phyloP scores from a whole-genome alignment of 2,329 filamentous ascomycete species.

The Cercospora nicotianae region DNA sequence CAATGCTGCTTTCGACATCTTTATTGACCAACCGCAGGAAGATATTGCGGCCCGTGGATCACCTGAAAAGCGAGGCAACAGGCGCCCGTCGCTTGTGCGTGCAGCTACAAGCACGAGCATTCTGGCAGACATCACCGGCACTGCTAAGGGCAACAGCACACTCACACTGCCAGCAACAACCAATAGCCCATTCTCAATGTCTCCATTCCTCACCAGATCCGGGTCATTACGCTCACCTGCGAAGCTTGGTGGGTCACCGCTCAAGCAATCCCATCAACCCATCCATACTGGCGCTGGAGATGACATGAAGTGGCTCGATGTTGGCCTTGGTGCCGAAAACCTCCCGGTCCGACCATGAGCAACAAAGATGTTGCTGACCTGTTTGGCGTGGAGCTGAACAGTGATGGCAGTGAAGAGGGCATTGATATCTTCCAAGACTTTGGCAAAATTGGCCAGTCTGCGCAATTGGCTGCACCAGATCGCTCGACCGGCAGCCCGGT shows the following conservation, averaged over 20 bases:
- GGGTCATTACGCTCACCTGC: conserved; percentile 30
- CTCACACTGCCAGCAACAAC: conserved; percentile 29
- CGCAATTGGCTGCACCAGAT: conserved; percentile 28
- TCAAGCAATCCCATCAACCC: conserved; percentile 35
- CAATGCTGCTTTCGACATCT: conserved; percentile 59
- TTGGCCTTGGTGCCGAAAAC: conserved; percentile 29
- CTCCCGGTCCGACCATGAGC: conserved; percentile 19
- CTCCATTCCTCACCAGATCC: conserved; percentile 34
- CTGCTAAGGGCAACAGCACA: conserved; percentile 51
- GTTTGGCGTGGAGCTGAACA: conserved; percentile 56
- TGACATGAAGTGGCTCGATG: conserved; percentile 35
- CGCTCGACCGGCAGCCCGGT: conserved; percentile 38
- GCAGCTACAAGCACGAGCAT: conserved; percentile 62
- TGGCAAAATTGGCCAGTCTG: conserved; percentile 63
- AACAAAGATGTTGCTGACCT: conserved; percentile 55
- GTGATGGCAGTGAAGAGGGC: conserved; percentile 59
- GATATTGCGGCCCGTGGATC: conserved; percentile 58
- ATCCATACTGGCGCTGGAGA: conserved; percentile 13
- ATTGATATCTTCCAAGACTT: conserved; percentile 76
- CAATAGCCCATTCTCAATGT: conserved; percentile 35
- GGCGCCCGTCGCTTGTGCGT: conserved; percentile 62
- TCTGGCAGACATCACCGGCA: conserved; percentile 61
- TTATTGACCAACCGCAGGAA: conserved; percentile 43
- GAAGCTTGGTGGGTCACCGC: conserved; percentile 36
- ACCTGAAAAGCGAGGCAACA: conserved; percentile 64